Conservation (phyloP, 257 asterid genomes). For the Solanum pennellii region DNA sequence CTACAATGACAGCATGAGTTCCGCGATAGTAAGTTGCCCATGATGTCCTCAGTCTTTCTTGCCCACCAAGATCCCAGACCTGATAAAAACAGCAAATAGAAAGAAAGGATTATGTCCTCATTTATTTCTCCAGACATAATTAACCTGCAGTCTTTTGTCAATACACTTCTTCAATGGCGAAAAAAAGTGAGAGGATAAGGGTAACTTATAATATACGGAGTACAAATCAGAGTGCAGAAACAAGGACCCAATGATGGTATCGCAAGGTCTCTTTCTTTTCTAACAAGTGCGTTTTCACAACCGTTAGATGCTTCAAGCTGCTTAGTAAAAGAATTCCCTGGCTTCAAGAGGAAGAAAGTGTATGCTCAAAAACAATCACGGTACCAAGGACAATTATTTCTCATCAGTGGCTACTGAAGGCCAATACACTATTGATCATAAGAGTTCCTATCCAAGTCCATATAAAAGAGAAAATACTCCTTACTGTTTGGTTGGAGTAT, state of each 20-base stretch:
- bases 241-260: background rate
- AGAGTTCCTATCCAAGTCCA: background rate
- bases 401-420: background rate
- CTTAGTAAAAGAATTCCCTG: background rate
- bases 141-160: background rate
- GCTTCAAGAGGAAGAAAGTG: background rate
- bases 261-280: background rate
- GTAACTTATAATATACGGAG: background rate
- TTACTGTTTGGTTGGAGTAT: background rate
- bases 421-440: background rate
- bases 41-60: constrained; percentile 82
- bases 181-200: background rate
- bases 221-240: background rate
- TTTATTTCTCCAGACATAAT: background rate
- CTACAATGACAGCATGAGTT: constrained; percentile 81
- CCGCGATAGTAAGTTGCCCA: constrained; percentile 97
- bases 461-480: background rate
- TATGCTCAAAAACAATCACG: background rate
- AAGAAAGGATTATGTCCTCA: background rate
- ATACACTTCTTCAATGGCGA: background rate
- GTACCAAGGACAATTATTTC: background rate
- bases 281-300: background rate
- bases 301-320: background rate
- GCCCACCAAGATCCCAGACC: constrained; percentile 99
- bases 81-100: constrained; percentile 1